Evolutionary conservation across 2,329 filamentous ascomycete species (phyloP), one percentile per base, ranked within the genome.

Genomic region (Penicillium sp.): DNA sequence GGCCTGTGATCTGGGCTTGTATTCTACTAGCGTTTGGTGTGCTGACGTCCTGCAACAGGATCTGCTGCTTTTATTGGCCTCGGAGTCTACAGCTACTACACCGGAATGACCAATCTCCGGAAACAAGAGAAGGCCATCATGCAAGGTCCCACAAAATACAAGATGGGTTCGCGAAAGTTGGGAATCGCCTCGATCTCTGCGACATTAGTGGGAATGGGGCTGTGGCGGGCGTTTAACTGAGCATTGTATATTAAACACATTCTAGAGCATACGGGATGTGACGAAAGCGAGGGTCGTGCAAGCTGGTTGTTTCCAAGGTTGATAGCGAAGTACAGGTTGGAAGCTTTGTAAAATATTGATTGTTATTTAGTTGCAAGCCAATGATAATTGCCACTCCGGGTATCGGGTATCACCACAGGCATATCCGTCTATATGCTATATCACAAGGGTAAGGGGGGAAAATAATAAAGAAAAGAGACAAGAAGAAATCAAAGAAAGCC

Each of bases 61-160:
- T 87, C 88, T 67, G 82, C 85, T 38, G 88, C 89, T 1, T 91
- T 94, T 61, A 78, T 90, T 54, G 88, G 88, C 1, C 83, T 93
- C 16, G 89, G 86, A 4, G 85, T 81, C 1, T 94, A 92, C 75
- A 92, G 86, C 72, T 92, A 92, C 75, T 79, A 85, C 59, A 89
- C 88, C 3, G 90, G 90, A 56, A 88, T 86, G 73, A 78, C 79
- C 49, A 89, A 92, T 72, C 82, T 94, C 31, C 81, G 85, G 65
- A 79, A 81, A 65, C 87, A 90, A 70, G 81, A 82, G 58, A 67
- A 71, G 50, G 66, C 68, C 57, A 90, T 92, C 59, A 74, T 90
- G 56, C 79, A 83, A 69, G 89, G 87, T 75, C 83, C 84, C 45
- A 88, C 87, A 26, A 81, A 85, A 64, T 87, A 92, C 68, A 88